These are phyloP conservation scores for Nothophoma quercina DNA, from an alignment of 2,329 filamentous ascomycete species.

Conservation along the genomic window DNA sequence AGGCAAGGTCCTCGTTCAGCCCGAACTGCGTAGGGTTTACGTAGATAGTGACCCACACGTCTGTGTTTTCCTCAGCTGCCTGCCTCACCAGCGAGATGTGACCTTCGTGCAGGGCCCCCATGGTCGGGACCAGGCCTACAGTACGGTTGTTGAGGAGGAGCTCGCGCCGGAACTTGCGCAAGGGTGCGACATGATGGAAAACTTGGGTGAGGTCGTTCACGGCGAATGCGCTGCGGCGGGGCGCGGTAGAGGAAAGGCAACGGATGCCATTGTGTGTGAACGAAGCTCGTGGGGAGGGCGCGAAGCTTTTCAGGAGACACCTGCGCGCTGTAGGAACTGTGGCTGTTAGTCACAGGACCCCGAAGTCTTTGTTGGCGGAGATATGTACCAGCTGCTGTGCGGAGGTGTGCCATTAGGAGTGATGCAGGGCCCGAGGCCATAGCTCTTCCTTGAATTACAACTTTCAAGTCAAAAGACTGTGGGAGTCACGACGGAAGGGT, in stretches of 20 bases:
- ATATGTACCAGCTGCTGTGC: slow-evolving; percentile 27
- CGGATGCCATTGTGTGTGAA: slow-evolving; percentile 23
- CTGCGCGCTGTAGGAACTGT: slow-evolving; percentile 21
- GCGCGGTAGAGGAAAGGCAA: slow-evolving; percentile 28
- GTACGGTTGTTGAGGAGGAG: slow-evolving; percentile 72
- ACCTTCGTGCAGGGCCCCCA: slow-evolving; percentile 95
- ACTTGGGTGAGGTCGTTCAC: slow-evolving; percentile 63
- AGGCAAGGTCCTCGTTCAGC: slow-evolving; percentile 82
- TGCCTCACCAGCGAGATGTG: slow-evolving; percentile 86
- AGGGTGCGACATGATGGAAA: slow-evolving; percentile 75
- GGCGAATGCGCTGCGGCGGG: slow-evolving; percentile 26
- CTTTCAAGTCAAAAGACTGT: slow-evolving; percentile 6
- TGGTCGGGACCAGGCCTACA: slow-evolving; percentile 91
- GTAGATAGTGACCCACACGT: slow-evolving; percentile 90
- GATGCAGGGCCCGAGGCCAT: slow-evolving; percentile 28
- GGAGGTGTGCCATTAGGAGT: slow-evolving; percentile 34
- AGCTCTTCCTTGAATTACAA: slow-evolving; percentile 16
- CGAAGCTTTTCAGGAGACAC: slow-evolving; percentile 5
- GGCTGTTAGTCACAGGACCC: slow-evolving; percentile 19
- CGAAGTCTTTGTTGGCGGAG: slow-evolving; percentile 15
- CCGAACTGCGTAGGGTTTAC: slow-evolving; percentile 98
- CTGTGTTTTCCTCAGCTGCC: slow-evolving; percentile 82
- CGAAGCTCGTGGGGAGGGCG: slow-evolving; percentile 5
- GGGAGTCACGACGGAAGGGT: slow-evolving; percentile 13
- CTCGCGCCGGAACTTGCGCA: slow-evolving; percentile 74